phyloP scores from a whole-genome alignment of 2,329 filamentous ascomycete species.

The Aureobasidium sp. region DNA sequence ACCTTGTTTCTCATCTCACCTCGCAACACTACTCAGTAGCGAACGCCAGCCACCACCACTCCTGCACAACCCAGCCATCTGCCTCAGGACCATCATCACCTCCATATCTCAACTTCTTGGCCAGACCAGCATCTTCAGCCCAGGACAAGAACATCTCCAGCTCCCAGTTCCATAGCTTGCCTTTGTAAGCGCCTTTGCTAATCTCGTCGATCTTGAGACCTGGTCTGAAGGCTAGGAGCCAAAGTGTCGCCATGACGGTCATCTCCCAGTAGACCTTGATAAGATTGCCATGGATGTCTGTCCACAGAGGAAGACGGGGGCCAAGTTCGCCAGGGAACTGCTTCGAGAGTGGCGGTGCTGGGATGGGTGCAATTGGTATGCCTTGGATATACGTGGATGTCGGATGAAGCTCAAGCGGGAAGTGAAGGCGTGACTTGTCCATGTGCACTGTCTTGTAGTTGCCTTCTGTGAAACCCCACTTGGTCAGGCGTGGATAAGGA shows the following conservation, averaged over 20 bases:
- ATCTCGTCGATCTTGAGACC: constrained; percentile 43
- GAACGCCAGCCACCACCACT: constrained; percentile 20
- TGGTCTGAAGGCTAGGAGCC: constrained; percentile 69
- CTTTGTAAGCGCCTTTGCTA: constrained; percentile 60
- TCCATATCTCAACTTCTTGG: constrained; percentile 41
- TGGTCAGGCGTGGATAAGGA: constrained; percentile 48
- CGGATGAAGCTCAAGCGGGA: constrained; percentile 66
- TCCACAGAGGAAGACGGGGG: constrained; percentile 73
- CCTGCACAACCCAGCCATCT: constrained; percentile 7
- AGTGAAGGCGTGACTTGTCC: constrained; percentile 71
- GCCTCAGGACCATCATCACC: constrained; percentile 30
- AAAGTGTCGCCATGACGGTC: constrained; percentile 67
- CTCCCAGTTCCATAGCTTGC: constrained; percentile 70
- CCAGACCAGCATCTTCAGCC: constrained; percentile 60
- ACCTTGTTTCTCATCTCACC: not conserved
- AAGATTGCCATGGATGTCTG: constrained; percentile 70
- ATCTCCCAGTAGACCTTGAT: constrained; percentile 70
- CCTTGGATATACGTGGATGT: constrained; percentile 57
- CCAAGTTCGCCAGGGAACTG: constrained; percentile 33
- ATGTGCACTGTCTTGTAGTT: constrained; percentile 77
- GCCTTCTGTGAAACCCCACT: constrained; percentile 75
- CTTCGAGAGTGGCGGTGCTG: constrained; percentile 33
- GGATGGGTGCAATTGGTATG: constrained; percentile 15
- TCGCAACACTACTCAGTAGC: not conserved
- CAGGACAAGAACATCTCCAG: constrained; percentile 65